Evolutionary conservation across 345 rosid genomes (phyloP), one percentile per base, ranked within the genome.

Genomic region (Melastoma malabathricum): DNA sequence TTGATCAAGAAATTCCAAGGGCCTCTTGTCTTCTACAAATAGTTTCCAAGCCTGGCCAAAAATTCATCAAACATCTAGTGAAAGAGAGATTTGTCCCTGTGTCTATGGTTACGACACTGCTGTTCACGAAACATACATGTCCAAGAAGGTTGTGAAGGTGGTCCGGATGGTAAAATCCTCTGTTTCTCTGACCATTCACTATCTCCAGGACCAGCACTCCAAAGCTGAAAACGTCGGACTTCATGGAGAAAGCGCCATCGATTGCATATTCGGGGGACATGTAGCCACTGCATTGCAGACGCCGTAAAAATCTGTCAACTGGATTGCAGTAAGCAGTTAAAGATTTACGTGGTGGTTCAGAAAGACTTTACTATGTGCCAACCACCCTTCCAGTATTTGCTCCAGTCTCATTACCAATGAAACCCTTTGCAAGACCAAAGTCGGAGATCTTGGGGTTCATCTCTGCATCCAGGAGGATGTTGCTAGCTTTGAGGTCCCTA

Each of bases 11-110:
- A 67, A 47, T 46, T 72, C 69, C 47, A 57, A 1, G n/a, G 65
- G 43, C 3, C 55, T 66, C 8, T 56, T 47, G 50, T n/a, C 69
- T 54, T 64, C 72, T 2, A 43, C 51, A 62, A 61, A 66, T 3
- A 72, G 17, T 25, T n/a, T 66, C 75, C 77, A 68, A 22, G 75
- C 75, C 77, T 69, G 34, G 59, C n/a, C 51, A 47, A 47, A 47
- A 47, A 17, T 47, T 19, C 25, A 22, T 1, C 2, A 22, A 27
- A 16, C 29, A n/a, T n/a, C 29, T 15, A 47, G 23, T 13, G 12
- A 47, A 10, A 47, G n/a, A 47, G 1, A 19, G 51, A 27, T n/a
- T 1, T 18, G 12, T 47, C 51, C 23, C 2, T 6, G 23, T 8
- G 51, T 19, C 19, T 22, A 22, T 22, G 25, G 25, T 22, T 22